Conservation (phyloP, 108 stramenopile species). For the Aurantiochytrium sp. region DNA sequence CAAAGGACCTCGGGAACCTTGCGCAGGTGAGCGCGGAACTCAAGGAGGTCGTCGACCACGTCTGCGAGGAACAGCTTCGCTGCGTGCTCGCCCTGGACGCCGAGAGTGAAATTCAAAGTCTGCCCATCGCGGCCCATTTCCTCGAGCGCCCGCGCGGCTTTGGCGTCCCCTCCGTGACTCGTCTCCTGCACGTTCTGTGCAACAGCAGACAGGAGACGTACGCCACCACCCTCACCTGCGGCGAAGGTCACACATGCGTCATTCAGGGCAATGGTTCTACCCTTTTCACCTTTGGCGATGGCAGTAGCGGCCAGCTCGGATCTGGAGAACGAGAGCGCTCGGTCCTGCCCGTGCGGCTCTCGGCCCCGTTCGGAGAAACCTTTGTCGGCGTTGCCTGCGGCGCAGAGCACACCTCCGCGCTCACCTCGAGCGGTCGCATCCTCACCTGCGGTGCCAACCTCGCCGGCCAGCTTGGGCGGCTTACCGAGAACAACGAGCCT, state of each 20-base stretch:
- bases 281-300: not conserved
- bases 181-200: not conserved
- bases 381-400: constrained; percentile 2
- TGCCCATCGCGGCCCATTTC: not conserved
- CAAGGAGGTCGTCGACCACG: not conserved
- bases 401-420: not conserved
- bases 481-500: not conserved
- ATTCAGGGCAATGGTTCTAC: not conserved
- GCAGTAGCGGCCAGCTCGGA: not conserved
- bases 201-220: not conserved
- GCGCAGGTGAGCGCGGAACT: not conserved
- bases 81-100: not conserved
- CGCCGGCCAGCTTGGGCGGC: not conserved
- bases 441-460: not conserved
- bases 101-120: not conserved
- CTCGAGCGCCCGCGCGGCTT: not conserved
- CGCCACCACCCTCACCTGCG: not conserved
- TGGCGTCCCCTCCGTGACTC: not conserved
- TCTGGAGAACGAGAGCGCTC: not conserved
- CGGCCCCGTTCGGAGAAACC: not conserved
- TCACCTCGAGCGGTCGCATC: not conserved
- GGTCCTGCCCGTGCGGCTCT: not conserved
- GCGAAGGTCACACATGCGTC: constrained; percentile 12
- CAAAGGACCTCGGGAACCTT: not conserved
- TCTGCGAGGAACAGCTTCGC: not conserved